Evolutionary conservation across 306 rosid genomes (phyloP).

Genomic region (Castanea crenata): DNA sequence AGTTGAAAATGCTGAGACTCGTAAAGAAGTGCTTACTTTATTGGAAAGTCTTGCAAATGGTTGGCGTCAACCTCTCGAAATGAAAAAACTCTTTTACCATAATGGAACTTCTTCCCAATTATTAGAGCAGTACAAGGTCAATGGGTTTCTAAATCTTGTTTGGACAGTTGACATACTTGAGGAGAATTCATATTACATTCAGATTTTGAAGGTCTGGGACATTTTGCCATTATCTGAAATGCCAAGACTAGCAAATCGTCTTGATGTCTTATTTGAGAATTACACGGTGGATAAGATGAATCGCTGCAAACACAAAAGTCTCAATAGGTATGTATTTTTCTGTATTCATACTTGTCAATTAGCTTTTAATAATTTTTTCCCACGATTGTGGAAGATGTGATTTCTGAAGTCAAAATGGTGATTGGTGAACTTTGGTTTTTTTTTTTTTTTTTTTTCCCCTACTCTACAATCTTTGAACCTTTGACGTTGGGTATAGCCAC

Average conservation of each 20-base stretch:
- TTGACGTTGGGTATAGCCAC: no score
- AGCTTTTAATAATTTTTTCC: no score
- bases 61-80: not conserved
- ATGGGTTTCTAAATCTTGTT: slow-evolving; percentile 9
- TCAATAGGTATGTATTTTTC: slow-evolving; percentile 13
- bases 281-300: slow-evolving; percentile 5
- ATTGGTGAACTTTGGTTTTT: no score
- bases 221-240: no score
- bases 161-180: slow-evolving; percentile 30
- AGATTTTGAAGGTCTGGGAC: no score
- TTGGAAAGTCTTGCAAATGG: slow-evolving; percentile 3
- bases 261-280: no score
- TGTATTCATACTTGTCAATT: not conserved
- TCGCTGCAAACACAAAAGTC: slow-evolving; percentile 17
- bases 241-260: no score
- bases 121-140: slow-evolving; percentile 26
- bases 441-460: no score
- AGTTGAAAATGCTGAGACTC: not conserved
- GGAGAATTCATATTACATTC: not conserved
- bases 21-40: not conserved
- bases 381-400: no score
- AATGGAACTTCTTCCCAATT: slow-evolving; percentile 18
- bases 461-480: no score
- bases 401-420: no score
- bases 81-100: not conserved